Evolutionary conservation across 2,329 filamentous ascomycete species (phyloP), one percentile per base, ranked within the genome.

Genomic region (Trichoderma asperellum): DNA sequence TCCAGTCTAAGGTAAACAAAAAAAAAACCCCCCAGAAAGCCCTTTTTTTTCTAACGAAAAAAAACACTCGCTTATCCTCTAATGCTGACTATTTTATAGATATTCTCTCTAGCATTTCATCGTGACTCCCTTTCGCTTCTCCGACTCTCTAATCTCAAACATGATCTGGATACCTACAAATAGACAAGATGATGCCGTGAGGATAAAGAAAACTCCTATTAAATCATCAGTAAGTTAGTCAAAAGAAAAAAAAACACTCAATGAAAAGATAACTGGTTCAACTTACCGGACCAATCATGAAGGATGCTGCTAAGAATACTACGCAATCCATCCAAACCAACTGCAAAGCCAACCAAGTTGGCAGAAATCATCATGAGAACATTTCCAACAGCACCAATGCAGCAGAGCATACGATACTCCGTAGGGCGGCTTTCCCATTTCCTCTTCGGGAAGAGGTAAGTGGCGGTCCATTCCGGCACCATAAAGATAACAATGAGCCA

Each of bases 401-500:
- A 92, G 78, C 92, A 94, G 2, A 98, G 77, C 79, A 94, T 86
- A 32, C 96, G 88, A 77, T 97, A 97, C 2, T 86, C 79, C 62
- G 89, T 91, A 2, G 92, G 92, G 0, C 85, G 82, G 27, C 84
- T 81, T 74, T 89, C 88, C 89, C 92, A 98, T 73, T 87, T 89
- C 52, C 84, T 85, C 64, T 85, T 78, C 0, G 95, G 94, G 78
- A 99, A 97, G 0, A 94, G 70, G 49, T 88, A 83, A 0, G 84
- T 83, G 0, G 89, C 93, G 8, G 92, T 82, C 74, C 95, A 88
- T 82, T 99, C 96, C 0, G 96, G 96, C 7, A 97, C 79, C 79
- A 99, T 93, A 81, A 99, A 99, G 29, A 98, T 82, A 0, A 96
- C 94, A 72, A 99, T 89, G 49, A 99, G 86, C 96, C 96, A 99